Evolutionary conservation across 2,329 filamentous ascomycete genomes (phyloP).

Genomic region (Aureobasidium sp.): DNA sequence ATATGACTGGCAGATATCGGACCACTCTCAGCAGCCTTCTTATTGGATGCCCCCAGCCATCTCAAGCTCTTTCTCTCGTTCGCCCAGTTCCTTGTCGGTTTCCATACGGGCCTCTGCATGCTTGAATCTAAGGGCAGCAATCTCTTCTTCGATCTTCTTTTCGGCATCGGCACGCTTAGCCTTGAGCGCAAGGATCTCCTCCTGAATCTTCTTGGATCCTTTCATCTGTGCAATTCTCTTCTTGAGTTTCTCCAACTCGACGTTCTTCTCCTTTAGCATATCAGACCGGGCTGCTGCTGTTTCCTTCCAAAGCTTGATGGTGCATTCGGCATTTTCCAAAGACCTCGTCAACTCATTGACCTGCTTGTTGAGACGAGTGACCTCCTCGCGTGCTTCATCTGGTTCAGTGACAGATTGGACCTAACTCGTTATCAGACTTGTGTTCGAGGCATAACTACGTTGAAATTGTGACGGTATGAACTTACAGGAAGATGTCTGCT

Average conservation of each 20-base stretch:
- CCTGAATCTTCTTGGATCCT: not conserved
- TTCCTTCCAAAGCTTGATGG: no score
- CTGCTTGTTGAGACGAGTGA: no score
- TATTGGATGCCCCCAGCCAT: not conserved
- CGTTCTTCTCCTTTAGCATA: not conserved
- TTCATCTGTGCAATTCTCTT: not conserved
- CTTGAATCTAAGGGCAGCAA: not conserved
- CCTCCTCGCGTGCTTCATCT: no score
- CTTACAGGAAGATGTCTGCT: no score
- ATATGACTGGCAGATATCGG: not conserved
- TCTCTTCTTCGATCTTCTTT: not conserved
- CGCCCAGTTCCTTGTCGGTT: not conserved
- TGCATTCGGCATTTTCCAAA: no score
- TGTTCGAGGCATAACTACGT: no score
- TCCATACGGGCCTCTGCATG: not conserved
- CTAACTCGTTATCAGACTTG: no score
- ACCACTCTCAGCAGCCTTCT: not conserved
- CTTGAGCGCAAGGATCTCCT: not conserved
- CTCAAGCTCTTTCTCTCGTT: not conserved
- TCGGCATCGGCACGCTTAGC: not conserved
- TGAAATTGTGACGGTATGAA: no score
- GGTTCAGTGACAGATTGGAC: no score
- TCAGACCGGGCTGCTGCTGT: no score
- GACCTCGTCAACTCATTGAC: no score
- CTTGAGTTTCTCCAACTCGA: not conserved